Percentiles rank a stretch among this genome's conserved stretches.
These are phyloP conservation scores for Talaromyces piceae DNA, from an alignment of 2,329 filamentous ascomycete genomes.

Conservation along the genomic window DNA sequence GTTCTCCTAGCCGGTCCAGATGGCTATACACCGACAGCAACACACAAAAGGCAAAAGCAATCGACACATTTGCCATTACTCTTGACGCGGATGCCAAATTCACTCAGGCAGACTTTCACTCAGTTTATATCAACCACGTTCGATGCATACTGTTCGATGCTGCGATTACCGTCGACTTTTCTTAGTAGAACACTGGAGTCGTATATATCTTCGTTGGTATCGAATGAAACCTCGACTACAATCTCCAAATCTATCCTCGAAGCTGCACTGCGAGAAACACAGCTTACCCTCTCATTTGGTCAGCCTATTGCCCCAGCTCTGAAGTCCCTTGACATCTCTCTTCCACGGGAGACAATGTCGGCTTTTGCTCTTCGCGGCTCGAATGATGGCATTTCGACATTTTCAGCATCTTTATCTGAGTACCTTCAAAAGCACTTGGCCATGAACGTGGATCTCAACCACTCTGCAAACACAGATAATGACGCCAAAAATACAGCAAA, in stretches of 20 bases:
- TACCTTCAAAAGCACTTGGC: slow-evolving; percentile 34
- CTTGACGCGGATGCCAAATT: slow-evolving; percentile 44
- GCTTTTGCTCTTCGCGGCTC: slow-evolving; percentile 17
- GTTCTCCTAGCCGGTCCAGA: slow-evolving; percentile 39
- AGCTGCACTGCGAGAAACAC: slow-evolving; percentile 30
- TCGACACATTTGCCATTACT: slow-evolving; percentile 46
- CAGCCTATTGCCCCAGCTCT: slow-evolving; percentile 26
- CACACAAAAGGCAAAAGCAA: slow-evolving; percentile 15
- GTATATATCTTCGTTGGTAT: slow-evolving; percentile 20
- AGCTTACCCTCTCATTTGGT: slow-evolving; percentile 33
- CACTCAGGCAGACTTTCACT: slow-evolving; percentile 42
- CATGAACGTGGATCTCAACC: slow-evolving; percentile 30
- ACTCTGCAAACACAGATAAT: background rate
- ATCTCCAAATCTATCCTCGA: slow-evolving; percentile 17
- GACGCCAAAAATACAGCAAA: slow-evolving; percentile 5
- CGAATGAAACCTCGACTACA: background rate
- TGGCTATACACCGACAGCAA: slow-evolving; percentile 5
- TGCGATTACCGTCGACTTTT: slow-evolving; percentile 39
- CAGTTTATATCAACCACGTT: slow-evolving; percentile 45
- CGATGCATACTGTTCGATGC: slow-evolving; percentile 41
- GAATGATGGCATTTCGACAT: slow-evolving; percentile 13
- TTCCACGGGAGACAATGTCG: slow-evolving; percentile 23
- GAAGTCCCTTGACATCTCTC: slow-evolving; percentile 26
- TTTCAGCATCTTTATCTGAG: slow-evolving; percentile 23
- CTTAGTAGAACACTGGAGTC: slow-evolving; percentile 39